Evolutionary conservation across 202 grass and related monocot species (phyloP).

Genomic region (Cymbopogon flexuosus): DNA sequence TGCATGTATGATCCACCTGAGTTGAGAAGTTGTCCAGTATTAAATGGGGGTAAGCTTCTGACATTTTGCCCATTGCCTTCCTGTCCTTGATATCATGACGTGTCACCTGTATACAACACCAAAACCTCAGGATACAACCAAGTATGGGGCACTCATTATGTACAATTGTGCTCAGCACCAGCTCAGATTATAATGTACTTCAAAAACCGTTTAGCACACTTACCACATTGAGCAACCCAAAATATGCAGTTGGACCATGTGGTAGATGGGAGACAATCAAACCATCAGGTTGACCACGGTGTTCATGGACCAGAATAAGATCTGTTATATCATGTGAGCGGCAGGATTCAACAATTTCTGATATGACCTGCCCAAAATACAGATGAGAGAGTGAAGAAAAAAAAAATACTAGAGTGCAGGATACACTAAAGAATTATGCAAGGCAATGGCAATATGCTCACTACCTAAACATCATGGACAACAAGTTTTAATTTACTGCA

Average conservation of each 20-base stretch:
- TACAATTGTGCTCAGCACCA: neutral
- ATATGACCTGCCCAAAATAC: conserved; percentile 53
- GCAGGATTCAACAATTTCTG: conserved; percentile 79
- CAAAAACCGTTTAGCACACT: conserved; percentile 24
- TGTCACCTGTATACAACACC: conserved; percentile 52
- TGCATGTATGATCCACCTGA: conserved; percentile 38
- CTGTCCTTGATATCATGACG: conserved; percentile 90
- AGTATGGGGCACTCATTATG: neutral
- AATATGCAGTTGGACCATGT: conserved; percentile 82
- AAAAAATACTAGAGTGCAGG: neutral
- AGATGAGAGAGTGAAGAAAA: neutral
- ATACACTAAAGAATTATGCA: neutral
- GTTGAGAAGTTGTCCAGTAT: conserved; percentile 79
- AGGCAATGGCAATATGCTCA: no score
- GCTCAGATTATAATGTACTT: neutral
- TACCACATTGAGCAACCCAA: conserved; percentile 95
- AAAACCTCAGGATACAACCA: neutral
- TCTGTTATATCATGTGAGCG: conserved; percentile 74
- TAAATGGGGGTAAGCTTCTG: conserved; percentile 89
- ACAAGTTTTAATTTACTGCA: neutral
- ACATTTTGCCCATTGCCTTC: conserved; percentile 88
- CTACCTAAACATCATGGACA: neutral
- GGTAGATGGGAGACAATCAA: conserved; percentile 86
- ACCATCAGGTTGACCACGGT: conserved; percentile 89
- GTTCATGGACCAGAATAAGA: conserved; percentile 83